Evolutionary conservation across 2,329 filamentous ascomycete genomes (phyloP), one percentile per base, ranked within the genome.

Genomic region (Fusarium sp.): DNA sequence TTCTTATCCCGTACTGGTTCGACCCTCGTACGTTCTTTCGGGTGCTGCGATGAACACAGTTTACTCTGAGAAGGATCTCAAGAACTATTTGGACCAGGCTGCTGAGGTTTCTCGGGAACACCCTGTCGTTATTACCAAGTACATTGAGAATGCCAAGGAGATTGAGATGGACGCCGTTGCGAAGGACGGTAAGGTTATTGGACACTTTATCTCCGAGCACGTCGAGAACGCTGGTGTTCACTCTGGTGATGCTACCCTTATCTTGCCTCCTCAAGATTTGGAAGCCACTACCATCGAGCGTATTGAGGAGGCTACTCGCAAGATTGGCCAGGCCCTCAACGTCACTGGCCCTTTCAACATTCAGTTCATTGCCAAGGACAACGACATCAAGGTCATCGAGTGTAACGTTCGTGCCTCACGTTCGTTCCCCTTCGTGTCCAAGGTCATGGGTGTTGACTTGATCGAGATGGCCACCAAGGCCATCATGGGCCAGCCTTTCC

Each of bases 141-240:
- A 98, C 85, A 98, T 99, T 76, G 96, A 99, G 87, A 96, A 97
- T 76, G 96, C 96, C 75, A 98, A 99, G 87, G 96, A 99, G 83
- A 98, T 99, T 73, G 96, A 99, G 84, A 98, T 99, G 96, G 96
- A 99, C 78, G 96, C 96, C 45, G 96, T 99, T 50, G 96, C 96
- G 61, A 92, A 92, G 78, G 93, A 97, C 77, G 96, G 96, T 80
- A 92, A 89, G 62, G 93, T 98, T 84, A 90, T 98, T 66, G 95
- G 96, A 18, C 96, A 98, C 83, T 98, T 98, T 84, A 94, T 99
- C 80, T 98, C 96, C 1, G 96, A 99, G 87, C 96, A 99, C 82
- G 96, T 99, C 47, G 96, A 99, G 84, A 98, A 98, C 78, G 96
- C 96, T 26, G 96, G 96, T 87, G 96, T 99, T 15, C 96, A 99